These are phyloP conservation scores for Gastrolobium bilobum DNA, from an alignment of 306 rosid genomes.

Conservation along the genomic window DNA sequence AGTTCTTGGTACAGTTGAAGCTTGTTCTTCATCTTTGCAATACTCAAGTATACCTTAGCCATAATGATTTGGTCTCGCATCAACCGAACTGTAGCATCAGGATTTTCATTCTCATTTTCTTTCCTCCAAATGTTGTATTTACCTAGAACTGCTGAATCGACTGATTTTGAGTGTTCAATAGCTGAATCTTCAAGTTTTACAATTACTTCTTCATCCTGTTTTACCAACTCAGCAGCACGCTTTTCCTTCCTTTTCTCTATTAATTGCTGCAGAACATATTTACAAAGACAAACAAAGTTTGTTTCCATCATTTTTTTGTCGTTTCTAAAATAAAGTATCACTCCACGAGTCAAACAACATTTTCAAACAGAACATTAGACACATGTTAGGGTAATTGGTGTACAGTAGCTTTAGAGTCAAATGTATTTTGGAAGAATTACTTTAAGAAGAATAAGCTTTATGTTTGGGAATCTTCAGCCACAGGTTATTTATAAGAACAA, in stretches of 20 bases:
- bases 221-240: constrained; percentile 81
- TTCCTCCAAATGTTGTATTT: constrained; percentile 98
- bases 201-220: constrained; percentile 71
- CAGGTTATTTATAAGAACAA: constrained; percentile 25
- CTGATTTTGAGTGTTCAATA: constrained; percentile 87
- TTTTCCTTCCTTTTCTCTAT: constrained; percentile 79
- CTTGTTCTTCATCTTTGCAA: constrained; percentile 81
- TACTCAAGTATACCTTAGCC: constrained; percentile 90
- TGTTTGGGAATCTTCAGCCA: constrained; percentile 28
- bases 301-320: constrained; percentile 8
- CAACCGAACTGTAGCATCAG: constrained; percentile 79
- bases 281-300: constrained; percentile 37
- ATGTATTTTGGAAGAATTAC: constrained; percentile 12
- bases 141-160: constrained; percentile 85
- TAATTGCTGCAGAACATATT: constrained; percentile 73
- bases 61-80: constrained; percentile 94
- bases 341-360: constrained; percentile 30
- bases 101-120: constrained; percentile 82
- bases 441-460: constrained; percentile 22
- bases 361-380: constrained; percentile 32
- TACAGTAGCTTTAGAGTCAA: constrained; percentile 7
- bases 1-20: constrained; percentile 63
- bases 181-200: constrained; percentile 91
- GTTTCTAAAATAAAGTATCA: neutral
- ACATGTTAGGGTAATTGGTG: constrained; percentile 14